Base-by-base conservation (phyloP, 2,329 filamentous ascomycete species). In the Trichoderma cornu-damae region DNA sequence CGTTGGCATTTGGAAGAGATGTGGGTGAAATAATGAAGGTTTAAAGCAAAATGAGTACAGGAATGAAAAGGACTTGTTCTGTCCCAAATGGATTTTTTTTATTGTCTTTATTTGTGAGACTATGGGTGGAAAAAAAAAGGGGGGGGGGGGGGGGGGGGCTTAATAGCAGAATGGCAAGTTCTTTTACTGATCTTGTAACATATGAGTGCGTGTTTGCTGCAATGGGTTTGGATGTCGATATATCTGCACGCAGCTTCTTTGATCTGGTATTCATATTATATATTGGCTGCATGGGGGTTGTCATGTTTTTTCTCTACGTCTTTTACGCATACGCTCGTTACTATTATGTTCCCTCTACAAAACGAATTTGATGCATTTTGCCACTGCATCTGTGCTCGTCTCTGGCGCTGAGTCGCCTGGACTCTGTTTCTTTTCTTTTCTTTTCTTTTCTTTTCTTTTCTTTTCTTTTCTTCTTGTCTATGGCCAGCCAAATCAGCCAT, bases 131-230 rank as follows among this genome's bases (percentile, higher is more conserved):
- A n/a, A n/a, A n/a, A n/a, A 44, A 44, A 43, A 50, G 18, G 37
- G n/a, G 44, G 37, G 24, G 22, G 9, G n/a, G 18, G 37, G n/a
- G 44, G 37, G 24, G n/a, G n/a, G n/a, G n/a, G n/a, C n/a, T 6
- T 50, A 50, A 50, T 57, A 57, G 35, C 54, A 57, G 54, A 57
- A 44, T 50, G 46, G 26, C 54, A 50, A 57, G 30, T 50, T n/a
- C 46, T 50, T 22, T 50, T 28, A 14, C 47, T 47, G 22, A 30
- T 38, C 30, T 6, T 26, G 11, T 42, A 37, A 16, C 9, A 9
- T 28, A 20, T n/a, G 12, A 38, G 12, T 43, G 32, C 40, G 28
- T 32, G n/a, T 49, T 22, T 20, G 6, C 20, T 12, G n/a, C 11
- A 37, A n/a, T 48, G 35, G 26, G 2, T 14, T 9, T 38, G 18